These are phyloP conservation scores for Globisporangium lucens DNA, from an alignment of 352 stramenopile species.

Conservation along the genomic window DNA sequence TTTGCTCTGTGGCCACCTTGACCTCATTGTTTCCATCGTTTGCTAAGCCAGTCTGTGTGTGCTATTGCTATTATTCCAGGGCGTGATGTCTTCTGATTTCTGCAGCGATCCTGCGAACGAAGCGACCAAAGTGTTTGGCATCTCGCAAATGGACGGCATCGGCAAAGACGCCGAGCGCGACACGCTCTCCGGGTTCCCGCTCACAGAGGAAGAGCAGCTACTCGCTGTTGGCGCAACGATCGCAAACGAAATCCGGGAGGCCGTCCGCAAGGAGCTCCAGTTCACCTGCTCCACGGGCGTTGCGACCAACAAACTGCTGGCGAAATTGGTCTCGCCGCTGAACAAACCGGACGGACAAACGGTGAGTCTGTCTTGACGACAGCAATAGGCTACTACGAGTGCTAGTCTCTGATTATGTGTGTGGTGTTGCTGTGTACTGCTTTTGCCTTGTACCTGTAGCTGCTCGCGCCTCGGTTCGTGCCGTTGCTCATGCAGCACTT, in stretches of 20 bases:
- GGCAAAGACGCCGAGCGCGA: constrained; percentile 29
- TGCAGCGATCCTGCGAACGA: constrained; percentile 49
- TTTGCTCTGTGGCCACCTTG: background rate
- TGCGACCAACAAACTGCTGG: constrained; percentile 72
- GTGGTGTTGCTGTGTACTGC: background rate
- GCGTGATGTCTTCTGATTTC: constrained; percentile 53
- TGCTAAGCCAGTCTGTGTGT: background rate
- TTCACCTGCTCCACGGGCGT: constrained; percentile 82
- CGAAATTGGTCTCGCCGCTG: constrained; percentile 73
- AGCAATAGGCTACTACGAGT: background rate
- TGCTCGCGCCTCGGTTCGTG: constrained; percentile 67
- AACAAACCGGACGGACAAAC: constrained; percentile 84
- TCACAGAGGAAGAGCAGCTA: constrained; percentile 62
- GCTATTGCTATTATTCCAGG: constrained; percentile 19
- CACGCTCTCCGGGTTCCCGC: constrained; percentile 38
- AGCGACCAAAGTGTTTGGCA: constrained; percentile 74
- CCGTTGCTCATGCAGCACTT: constrained; percentile 62
- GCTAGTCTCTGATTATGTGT: background rate
- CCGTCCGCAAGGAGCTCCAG: constrained; percentile 57
- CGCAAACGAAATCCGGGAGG: constrained; percentile 65
- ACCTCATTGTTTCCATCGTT: background rate
- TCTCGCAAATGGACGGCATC: constrained; percentile 33
- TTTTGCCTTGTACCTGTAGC: constrained; percentile 17
- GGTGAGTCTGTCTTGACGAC: constrained; percentile 17
- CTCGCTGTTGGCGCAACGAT: constrained; percentile 65